Percentiles rank a stretch among this genome's conserved stretches.
Evolutionary conservation across 169 alveolate species (phyloP).

Genomic region (Cyclospora cayetanensis): DNA sequence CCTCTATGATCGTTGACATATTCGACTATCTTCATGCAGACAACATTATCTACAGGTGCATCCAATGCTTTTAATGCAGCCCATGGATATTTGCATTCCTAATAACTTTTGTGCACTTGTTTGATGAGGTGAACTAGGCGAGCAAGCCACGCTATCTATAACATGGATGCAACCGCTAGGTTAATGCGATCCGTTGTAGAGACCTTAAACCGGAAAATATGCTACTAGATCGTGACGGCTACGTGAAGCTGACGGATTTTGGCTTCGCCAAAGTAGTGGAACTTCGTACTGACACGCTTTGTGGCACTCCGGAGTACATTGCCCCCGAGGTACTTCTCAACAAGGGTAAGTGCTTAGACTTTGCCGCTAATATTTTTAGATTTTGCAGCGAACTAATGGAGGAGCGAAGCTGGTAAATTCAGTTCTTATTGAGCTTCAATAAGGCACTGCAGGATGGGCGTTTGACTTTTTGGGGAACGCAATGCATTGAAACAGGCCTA

Average conservation of each 20-base stretch:
- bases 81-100: too few species aligned
- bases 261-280: conserved; percentile 99
- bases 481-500: not conserved
- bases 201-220: conserved; percentile 98
- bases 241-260: conserved; percentile 98
- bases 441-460: not conserved
- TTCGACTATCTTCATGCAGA: conserved; percentile 96
- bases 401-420: too few species aligned
- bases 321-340: conserved; percentile 98
- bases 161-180: not conserved
- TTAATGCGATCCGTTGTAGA: conserved; percentile 75
- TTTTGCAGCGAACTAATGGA: too few species aligned
- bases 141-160: not conserved
- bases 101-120: too few species aligned
- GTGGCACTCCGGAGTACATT: conserved; percentile 99
- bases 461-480: not conserved
- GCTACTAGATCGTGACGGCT: conserved; percentile 96
- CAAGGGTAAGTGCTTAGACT: conserved; percentile 75
- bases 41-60: conserved; percentile 91
- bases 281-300: conserved; percentile 94
- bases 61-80: too few species aligned
- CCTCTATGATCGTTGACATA: conserved; percentile 92
- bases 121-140: not conserved
- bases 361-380: too few species aligned
- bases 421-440: not conserved